These are phyloP conservation scores for Sporisorium iseilematis-ciliati DNA, from an alignment of 1,284 basidiomycete genomes.

Conservation along the genomic window DNA sequence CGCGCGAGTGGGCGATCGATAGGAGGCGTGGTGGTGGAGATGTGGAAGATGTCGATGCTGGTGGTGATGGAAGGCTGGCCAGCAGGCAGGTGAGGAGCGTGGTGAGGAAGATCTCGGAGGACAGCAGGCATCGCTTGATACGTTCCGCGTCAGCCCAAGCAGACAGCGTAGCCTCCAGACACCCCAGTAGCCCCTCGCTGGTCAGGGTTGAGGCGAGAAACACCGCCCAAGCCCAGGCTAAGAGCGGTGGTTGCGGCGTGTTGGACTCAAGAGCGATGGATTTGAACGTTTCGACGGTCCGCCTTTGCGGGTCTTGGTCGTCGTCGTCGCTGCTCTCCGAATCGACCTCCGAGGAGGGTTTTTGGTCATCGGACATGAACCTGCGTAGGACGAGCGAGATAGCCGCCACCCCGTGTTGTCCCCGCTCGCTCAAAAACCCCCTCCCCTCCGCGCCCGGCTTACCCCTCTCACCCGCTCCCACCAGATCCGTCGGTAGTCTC, in stretches of 20 bases:
- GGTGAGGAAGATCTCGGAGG: conserved; percentile 75
- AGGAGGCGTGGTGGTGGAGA: conserved; percentile 32
- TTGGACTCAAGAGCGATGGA: conserved; percentile 8
- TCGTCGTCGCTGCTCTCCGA: conserved; percentile 4
- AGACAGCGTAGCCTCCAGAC: conserved; percentile 13
- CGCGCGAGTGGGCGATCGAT: conserved; percentile 72
- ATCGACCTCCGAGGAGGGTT: conserved; percentile 4
- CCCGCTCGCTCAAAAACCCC: conserved; percentile 11
- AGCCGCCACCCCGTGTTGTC: conserved; percentile 18
- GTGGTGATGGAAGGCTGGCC: conserved; percentile 66
- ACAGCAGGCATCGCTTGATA: conserved; percentile 8
- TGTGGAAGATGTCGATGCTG: not conserved
- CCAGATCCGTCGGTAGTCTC: not conserved
- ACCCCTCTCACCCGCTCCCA: conserved; percentile 15
- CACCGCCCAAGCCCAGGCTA: conserved; percentile 25
- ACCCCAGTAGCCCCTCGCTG: not conserved
- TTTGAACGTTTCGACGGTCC: not conserved
- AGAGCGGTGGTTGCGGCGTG: conserved; percentile 13
- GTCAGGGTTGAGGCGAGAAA: conserved; percentile 7
- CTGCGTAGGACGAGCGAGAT: not conserved
- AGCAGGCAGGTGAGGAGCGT: conserved; percentile 77
- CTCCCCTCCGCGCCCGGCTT: conserved; percentile 24
- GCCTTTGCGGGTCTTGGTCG: not conserved
- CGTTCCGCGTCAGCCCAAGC: conserved; percentile 20
- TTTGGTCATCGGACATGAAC: not conserved